phyloP scores from a whole-genome alignment of 2,329 filamentous ascomycete species.

The Xylaria sp. region DNA sequence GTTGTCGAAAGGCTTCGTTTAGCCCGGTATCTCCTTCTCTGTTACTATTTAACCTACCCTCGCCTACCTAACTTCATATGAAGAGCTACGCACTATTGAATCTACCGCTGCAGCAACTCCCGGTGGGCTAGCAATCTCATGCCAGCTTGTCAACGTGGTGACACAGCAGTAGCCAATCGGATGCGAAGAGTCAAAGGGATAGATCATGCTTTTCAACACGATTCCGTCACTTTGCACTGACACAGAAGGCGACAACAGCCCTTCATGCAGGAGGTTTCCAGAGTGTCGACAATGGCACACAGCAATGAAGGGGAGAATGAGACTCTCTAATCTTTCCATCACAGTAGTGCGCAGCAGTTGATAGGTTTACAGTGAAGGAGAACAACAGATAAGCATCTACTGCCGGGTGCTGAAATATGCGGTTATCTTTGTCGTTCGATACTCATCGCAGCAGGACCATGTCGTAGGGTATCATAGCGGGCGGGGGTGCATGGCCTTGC shows the following conservation, averaged over 20 bases:
- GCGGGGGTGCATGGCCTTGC: slow-evolving; percentile 11
- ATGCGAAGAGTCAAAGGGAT: background rate
- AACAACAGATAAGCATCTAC: slow-evolving; percentile 2
- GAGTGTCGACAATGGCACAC: slow-evolving; percentile 7
- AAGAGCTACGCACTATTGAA: slow-evolving; percentile 11
- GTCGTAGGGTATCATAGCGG: background rate
- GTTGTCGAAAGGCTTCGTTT: background rate
- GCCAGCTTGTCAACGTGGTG: slow-evolving; percentile 5
- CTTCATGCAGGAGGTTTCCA: background rate
- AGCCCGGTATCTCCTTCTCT: background rate
- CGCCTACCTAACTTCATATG: background rate
- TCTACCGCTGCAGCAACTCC: background rate
- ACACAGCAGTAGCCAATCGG: slow-evolving; percentile 14
- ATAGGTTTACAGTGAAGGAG: too few relatives aligned
- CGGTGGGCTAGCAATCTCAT: slow-evolving; percentile 23
- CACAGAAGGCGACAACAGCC: slow-evolving; percentile 4
- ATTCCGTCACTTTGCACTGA: slow-evolving; percentile 1
- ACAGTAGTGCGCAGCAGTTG: too few relatives aligned
- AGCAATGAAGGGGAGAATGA: too few relatives aligned
- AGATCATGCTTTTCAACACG: background rate
- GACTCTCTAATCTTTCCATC: too few relatives aligned
- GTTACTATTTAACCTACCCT: too few relatives aligned
- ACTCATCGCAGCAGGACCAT: background rate
- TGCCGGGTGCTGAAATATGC: too few relatives aligned
- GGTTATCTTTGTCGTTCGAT: too few relatives aligned